A percentile compares a stretch with the other conserved stretches of the same genome.
phyloP scores from a whole-genome alignment of 352 stramenopile genomes.

The Phytophthora fragariae region DNA sequence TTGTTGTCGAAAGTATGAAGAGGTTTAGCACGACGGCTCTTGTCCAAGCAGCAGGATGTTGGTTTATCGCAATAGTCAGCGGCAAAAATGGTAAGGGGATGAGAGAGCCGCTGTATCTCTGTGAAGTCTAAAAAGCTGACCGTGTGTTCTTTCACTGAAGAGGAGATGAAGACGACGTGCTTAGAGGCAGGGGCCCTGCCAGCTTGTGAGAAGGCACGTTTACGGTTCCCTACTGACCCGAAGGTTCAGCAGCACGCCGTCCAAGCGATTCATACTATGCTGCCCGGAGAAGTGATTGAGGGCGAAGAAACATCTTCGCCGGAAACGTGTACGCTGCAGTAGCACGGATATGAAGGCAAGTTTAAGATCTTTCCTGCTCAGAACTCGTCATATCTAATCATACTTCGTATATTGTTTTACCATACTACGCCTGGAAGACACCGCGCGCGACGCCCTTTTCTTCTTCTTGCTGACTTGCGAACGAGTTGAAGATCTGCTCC shows the following conservation, averaged over 20 bases:
- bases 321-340: conserved; percentile 28
- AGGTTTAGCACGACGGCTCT: conserved; percentile 51
- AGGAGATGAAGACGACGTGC: conserved; percentile 54
- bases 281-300: conserved; percentile 33
- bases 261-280: conserved; percentile 51
- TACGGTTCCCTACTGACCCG: conserved; percentile 50
- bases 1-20: conserved; percentile 61
- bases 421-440: conserved; percentile 23
- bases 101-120: neutral
- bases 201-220: conserved; percentile 58
- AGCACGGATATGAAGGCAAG: neutral
- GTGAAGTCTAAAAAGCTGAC: neutral
- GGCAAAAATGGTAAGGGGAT: conserved; percentile 46
- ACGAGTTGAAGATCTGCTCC: conserved; percentile 92
- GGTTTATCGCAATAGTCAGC: conserved; percentile 63
- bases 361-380: neutral
- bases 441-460: conserved; percentile 36
- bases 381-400: neutral
- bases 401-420: conserved; percentile 18
- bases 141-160: conserved; percentile 20
- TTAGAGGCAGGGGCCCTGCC: conserved; percentile 59
- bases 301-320: neutral
- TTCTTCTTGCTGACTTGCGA: conserved; percentile 72
- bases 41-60: conserved; percentile 62
- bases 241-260: conserved; percentile 66